A percentile compares a stretch with the other conserved stretches of the same genome.
These are phyloP conservation scores for Epichloe scottii DNA, from an alignment of 2,329 filamentous ascomycete species.

Conservation along the genomic window DNA sequence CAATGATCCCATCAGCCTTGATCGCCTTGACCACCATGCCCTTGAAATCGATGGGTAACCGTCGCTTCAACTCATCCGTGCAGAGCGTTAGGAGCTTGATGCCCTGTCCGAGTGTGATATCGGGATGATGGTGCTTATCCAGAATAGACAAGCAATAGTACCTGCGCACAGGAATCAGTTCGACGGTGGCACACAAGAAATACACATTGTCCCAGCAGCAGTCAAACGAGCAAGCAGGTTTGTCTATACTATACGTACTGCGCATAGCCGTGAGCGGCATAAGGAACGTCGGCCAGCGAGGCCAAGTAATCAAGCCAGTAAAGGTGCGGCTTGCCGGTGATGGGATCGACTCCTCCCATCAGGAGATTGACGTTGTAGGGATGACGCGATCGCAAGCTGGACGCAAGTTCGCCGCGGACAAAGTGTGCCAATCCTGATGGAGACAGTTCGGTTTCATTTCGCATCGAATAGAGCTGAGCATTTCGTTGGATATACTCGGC, in stretches of 20 bases:
- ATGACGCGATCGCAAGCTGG: conserved; percentile 78
- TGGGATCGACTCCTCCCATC: conserved; percentile 84
- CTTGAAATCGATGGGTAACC: conserved; percentile 98
- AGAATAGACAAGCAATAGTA: conserved; percentile 98
- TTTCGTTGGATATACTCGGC: conserved; percentile 99
- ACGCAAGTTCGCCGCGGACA: conserved; percentile 85
- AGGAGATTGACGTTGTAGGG: conserved; percentile 96
- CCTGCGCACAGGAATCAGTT: conserved; percentile 26
- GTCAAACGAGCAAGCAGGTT: neutral
- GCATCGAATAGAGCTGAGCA: conserved; percentile 95
- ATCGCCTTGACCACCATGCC: conserved; percentile 89
- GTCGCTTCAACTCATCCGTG: conserved; percentile 90
- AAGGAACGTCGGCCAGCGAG: conserved; percentile 74
- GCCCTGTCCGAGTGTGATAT: conserved; percentile 80
- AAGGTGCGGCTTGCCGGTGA: conserved; percentile 78
- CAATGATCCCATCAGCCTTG: conserved; percentile 82
- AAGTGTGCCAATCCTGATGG: conserved; percentile 85
- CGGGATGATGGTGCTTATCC: conserved; percentile 96
- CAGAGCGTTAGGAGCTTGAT: conserved; percentile 90
- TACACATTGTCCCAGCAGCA: neutral
- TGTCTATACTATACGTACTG: conserved; percentile 47
- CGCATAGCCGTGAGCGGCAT: conserved; percentile 95
- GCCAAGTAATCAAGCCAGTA: conserved; percentile 98
- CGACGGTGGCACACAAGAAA: neutral
- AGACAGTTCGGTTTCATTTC: conserved; percentile 85